These are phyloP conservation scores for Pisolithus marmoratus DNA, from an alignment of 768 basidiomycete genomes.

Conservation along the genomic window DNA sequence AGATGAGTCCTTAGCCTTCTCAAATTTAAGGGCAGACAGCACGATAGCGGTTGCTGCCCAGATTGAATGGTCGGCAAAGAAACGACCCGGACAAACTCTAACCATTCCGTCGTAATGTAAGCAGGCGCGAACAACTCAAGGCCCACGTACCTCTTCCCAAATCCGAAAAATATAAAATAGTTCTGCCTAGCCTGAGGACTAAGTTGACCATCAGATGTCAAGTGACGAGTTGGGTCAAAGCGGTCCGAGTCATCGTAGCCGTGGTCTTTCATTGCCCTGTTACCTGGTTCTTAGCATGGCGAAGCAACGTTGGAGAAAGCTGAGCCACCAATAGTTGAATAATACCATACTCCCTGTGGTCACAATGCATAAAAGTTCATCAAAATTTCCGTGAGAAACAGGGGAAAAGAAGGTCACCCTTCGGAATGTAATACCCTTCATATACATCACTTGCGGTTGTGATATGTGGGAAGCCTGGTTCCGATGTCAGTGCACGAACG, in stretches of 20 bases:
- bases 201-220: neutral
- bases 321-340: neutral
- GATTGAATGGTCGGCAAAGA: neutral
- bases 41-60: neutral
- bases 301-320: neutral
- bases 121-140: no score
- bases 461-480: neutral
- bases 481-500: neutral
- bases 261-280: neutral
- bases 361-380: neutral
- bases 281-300: neutral
- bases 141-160: neutral
- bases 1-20: neutral
- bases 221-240: neutral
- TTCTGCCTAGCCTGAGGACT: neutral
- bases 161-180: neutral
- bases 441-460: conserved; percentile 13
- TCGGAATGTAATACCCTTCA: conserved; percentile 15
- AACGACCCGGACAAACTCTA: neutral
- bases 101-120: neutral
- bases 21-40: neutral
- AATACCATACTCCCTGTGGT: neutral
- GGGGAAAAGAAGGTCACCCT: conserved; percentile 4
- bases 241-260: neutral
- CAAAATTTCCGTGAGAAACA: neutral